Base-by-base conservation (phyloP, 345 rosid species). In the Chamaenerion angustifolium region DNA sequence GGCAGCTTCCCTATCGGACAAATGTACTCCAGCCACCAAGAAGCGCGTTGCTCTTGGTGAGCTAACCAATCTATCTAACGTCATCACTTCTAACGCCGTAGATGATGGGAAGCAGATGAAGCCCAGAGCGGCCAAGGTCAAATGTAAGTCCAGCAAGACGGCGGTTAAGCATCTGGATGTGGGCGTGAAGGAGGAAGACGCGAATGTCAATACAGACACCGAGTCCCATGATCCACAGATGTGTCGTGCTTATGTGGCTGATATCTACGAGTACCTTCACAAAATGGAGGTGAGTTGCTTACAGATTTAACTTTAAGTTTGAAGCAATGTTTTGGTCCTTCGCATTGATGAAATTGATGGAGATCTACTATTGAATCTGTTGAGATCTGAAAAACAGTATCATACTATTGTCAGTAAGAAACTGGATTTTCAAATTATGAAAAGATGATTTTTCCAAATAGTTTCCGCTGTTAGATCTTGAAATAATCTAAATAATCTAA, bases 211-310 rank as follows among this genome's bases (percentile, higher is more conserved):
- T 14, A 52, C 50, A 8, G 75, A 70, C 31, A 55, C 61, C 4
- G 55, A 52, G 48, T 31, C 46, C 0, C 54, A 66, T 40, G 76
- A 75, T 51, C 78, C 87, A 0, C 87, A 71, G 58, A 72, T 77
- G 72, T 72, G 79, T 21, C 25, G 25, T 21, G 25, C 25, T 40
- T 77, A 75, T 45, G 75, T 55, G 8, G 40, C 73, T 0, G 71
- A 71, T 11, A 75, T 82, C 52, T 71, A 60, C 35, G 72, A 73
- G 6, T 72, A 82, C 59, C 83, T 82, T 40, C 76, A 61, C 41
- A 46, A 57, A 12, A 58, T 73, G 65, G 92, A 82, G 86, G 83
- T 80, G 53, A 41, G 37, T 25, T 43, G 46, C 37, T 31, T 31
- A 4, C 37, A 0, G 37, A 31, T 31, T 31, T 31, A 31, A 21